Evolutionary conservation across 805 yeast species (phyloP).

Genomic region (Candida insectalens): DNA sequence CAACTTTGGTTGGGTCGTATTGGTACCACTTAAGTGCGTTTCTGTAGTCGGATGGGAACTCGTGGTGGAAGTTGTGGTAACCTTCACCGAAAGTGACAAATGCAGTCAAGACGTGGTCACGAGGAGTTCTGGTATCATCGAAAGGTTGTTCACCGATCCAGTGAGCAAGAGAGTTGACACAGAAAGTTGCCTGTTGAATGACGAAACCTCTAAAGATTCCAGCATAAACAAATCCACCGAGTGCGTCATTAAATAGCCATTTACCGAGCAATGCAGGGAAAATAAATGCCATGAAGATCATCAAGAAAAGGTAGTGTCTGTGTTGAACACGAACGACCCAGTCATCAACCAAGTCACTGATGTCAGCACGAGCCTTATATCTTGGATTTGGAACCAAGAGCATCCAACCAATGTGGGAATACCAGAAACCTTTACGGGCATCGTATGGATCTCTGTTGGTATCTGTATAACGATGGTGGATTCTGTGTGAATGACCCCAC

Average conservation of each 20-base stretch:
- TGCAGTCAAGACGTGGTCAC: slow-evolving; percentile 76
- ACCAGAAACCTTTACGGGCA: slow-evolving; percentile 79
- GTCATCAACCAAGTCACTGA: slow-evolving; percentile 67
- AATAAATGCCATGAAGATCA: slow-evolving; percentile 51
- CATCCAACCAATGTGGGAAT: slow-evolving; percentile 84
- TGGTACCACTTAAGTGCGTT: slow-evolving; percentile 83
- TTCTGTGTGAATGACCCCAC: slow-evolving; percentile 84
- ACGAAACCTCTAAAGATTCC: slow-evolving; percentile 61
- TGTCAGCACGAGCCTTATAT: slow-evolving; percentile 73
- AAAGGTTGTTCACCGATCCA: slow-evolving; percentile 83
- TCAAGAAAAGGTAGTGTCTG: slow-evolving; percentile 58
- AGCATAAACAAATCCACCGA: slow-evolving; percentile 70
- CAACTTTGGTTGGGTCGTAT: slow-evolving; percentile 71
- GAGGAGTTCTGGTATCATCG: slow-evolving; percentile 79
- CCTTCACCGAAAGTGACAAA: slow-evolving; percentile 84
- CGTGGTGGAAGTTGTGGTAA: slow-evolving; percentile 85
- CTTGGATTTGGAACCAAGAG: slow-evolving; percentile 70
- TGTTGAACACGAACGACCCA: slow-evolving; percentile 78
- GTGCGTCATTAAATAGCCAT: slow-evolving; percentile 45
- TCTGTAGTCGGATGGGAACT: slow-evolving; percentile 83
- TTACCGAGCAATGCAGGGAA: slow-evolving; percentile 55
- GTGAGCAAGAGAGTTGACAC: slow-evolving; percentile 80
- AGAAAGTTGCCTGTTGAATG: slow-evolving; percentile 80
- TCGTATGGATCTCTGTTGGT: slow-evolving; percentile 79
- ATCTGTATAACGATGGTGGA: slow-evolving; percentile 82